Percentiles rank a stretch among this genome's conserved stretches.
phyloP scores from a whole-genome alignment of 805 yeast species.

The Candida sithepensis region DNA sequence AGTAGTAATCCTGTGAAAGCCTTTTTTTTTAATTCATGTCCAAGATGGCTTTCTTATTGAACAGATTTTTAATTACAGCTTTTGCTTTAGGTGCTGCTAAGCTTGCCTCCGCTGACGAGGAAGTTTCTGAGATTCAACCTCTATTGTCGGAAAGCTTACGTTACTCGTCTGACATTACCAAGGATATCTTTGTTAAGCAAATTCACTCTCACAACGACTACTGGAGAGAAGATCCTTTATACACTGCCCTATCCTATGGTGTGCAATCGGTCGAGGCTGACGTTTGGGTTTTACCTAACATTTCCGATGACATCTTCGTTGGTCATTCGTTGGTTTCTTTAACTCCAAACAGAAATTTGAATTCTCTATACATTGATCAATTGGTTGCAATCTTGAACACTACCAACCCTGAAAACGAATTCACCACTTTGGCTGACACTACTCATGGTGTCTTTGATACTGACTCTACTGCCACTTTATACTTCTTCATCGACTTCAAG shows the following conservation, averaged over 20 bases:
- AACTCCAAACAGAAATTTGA: slow-evolving; percentile 42
- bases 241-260: slow-evolving; percentile 46
- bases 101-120: not conserved
- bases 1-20: no score
- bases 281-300: slow-evolving; percentile 43
- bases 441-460: slow-evolving; percentile 33
- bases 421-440: slow-evolving; percentile 8
- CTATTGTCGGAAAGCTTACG: not conserved
- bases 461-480: slow-evolving; percentile 48
- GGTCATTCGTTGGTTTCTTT: slow-evolving; percentile 57
- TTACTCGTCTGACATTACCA: slow-evolving; percentile 20
- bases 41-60: not conserved
- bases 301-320: slow-evolving; percentile 41
- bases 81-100: not conserved
- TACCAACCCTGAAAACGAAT: slow-evolving; percentile 38
- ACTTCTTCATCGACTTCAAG: slow-evolving; percentile 63
- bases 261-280: slow-evolving; percentile 52
- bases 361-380: slow-evolving; percentile 50
- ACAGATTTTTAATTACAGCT: not conserved
- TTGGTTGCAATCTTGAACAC: slow-evolving; percentile 43
- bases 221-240: slow-evolving; percentile 47
- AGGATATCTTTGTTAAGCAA: slow-evolving; percentile 21
- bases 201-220: slow-evolving; percentile 59
- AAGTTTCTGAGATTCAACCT: not conserved
- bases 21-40: not conserved